Evolutionary conservation across 2,329 filamentous ascomycete genomes (phyloP), one percentile per base, ranked within the genome.

Genomic region (Fusarium marasasianum): DNA sequence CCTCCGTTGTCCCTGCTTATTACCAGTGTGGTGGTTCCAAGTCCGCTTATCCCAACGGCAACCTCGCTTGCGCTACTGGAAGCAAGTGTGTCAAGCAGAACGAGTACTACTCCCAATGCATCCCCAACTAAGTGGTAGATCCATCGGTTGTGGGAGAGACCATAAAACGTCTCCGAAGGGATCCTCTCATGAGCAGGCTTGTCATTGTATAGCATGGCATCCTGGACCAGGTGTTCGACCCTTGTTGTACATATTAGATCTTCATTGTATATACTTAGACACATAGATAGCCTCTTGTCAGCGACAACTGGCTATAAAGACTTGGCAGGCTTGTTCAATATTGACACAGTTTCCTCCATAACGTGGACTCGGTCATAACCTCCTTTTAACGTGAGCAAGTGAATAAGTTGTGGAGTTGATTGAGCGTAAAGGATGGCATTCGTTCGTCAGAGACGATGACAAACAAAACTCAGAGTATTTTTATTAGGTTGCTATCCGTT

Each of bases 21-120:
- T 18, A 67, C 44, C 76, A 78, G 61, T 78, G 76, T 43, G 74
- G 77, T 50, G 76, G 76, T 41, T 66, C 72, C 61, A 73, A 72
- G 65, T 66, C 66, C 38, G 53, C 62, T 40, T 78, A 68, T 63
- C 76, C 76, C 43, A 64, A 76, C 43, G 76, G 76, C 20, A 66
- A 62, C 63, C 68, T 78, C 26, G 18, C 69, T 40, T 78, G 76
- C 50, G 76, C 61, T 31, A 33, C 67, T 18, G 74, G 76, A 59
- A 76, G 69, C 73, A 73, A 69, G 59, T 78, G 76, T 63, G 69
- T 76, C 54, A 74, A 70, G 73, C 55, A 58, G 44, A 78, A 77
- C 63, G 74, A 77, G 54, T 78, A 63, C 50, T 78, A 78, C 73
- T 76, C 74, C 10, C 76, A 78, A 69, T 78, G 76, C 26, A 5